Base-by-base conservation (phyloP, 2,329 filamentous ascomycete genomes). In the Colletotrichum magnum region DNA sequence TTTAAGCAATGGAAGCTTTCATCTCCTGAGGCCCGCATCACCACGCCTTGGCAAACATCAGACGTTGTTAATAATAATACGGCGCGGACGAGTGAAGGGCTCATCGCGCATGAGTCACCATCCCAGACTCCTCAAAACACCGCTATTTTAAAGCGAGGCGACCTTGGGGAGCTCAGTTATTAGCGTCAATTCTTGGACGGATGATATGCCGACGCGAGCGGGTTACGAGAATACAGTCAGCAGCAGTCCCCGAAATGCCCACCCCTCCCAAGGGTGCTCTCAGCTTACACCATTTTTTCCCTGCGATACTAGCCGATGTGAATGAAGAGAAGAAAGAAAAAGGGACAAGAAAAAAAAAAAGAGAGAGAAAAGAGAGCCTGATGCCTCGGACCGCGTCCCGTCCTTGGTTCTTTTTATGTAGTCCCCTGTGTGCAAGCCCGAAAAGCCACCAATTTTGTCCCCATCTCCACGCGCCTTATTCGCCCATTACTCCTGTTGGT, bases 401-500 rank as follows among this genome's bases (percentile, higher is more conserved):
- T 18, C 47, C 26, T 43, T 56, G 50, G 51, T 36, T 28, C 28
- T 62, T 21, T 68, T 64, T 32, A 41, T 63, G 41, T 64, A 54
- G 48, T 47, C 39, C 32, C 41, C 52, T 50, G 39, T 26, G 36
- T 53, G 39, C 28, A 28, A 64, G 41, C 54, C 28, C n/a, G 32
- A 36, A 36, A 36, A 68, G 61, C 63, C 9, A 68, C 45, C 58
- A 62, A 68, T 70, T 36, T 45, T 47, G 13, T 68, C 4, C 63
- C 45, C 58, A 58, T 68, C 68, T 36, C 32, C 36, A 16, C 52
- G 47, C 58, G 47, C 68, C 64, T 5, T 48, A 48, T 68, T 68
- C 64, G 58, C 63, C 64, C 47, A 24, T 47, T 48, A 63, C 68
- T 63, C 68, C 68, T 39, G 24, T 62, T 62, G 58, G 53, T 50